phyloP scores from a whole-genome alignment of 1,139 yeast genomes.

The Yamadazyma trypodendri region DNA sequence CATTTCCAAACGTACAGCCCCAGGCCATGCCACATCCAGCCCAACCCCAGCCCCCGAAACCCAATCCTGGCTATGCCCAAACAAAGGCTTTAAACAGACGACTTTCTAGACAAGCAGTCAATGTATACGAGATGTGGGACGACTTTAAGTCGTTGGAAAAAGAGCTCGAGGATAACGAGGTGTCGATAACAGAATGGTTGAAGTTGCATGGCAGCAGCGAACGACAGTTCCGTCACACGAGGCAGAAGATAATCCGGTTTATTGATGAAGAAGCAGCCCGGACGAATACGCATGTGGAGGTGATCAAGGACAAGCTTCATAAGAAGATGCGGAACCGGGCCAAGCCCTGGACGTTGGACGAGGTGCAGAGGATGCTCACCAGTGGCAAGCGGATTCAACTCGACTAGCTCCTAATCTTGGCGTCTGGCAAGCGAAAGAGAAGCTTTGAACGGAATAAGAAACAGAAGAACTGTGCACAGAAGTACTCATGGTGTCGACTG shows the following conservation, averaged over 20 bases:
- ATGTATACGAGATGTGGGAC: constrained; percentile 40
- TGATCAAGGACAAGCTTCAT: constrained; percentile 31
- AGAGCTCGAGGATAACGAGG: constrained; percentile 27
- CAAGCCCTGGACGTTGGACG: constrained; percentile 40
- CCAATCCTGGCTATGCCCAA: constrained; percentile 9
- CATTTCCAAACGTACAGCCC: neutral
- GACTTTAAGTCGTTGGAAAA: constrained; percentile 34
- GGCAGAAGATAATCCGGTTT: constrained; percentile 33
- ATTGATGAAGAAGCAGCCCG: constrained; percentile 34
- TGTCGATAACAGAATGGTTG: constrained; percentile 36
- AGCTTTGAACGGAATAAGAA: no score
- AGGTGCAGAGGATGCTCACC: constrained; percentile 39
- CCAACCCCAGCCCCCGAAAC: neutral
- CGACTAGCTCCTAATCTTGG: no score
- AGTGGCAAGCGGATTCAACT: constrained; percentile 31
- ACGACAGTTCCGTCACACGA: constrained; percentile 34
- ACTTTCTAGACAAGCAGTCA: constrained; percentile 32
- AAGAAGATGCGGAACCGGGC: constrained; percentile 32
- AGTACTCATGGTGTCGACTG: no score
- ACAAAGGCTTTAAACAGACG: constrained; percentile 25
- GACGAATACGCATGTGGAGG: constrained; percentile 22
- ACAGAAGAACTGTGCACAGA: no score
- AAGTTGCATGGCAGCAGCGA: constrained; percentile 36
- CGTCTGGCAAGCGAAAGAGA: no score
- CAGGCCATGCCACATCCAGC: neutral